A percentile compares a stretch with the other conserved stretches of the same genome.
Evolutionary conservation across 768 basidiomycete species (phyloP).

Genomic region (Zangia roseola): DNA sequence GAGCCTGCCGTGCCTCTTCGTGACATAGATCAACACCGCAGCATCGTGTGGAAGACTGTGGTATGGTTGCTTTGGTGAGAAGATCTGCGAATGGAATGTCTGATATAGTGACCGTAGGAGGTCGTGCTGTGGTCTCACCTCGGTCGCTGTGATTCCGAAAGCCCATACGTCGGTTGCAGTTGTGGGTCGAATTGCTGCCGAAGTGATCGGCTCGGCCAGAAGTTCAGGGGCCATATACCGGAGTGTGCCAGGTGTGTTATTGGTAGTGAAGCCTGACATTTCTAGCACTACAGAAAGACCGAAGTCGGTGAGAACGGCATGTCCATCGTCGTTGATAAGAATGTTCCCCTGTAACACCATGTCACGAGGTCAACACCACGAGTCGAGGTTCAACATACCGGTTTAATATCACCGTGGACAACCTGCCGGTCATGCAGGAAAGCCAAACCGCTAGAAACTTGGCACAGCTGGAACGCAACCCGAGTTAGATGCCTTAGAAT

Average conservation of each 20-base stretch:
- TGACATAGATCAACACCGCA: constrained; percentile 18
- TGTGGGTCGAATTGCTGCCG: constrained; percentile 21
- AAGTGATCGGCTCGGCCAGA: constrained; percentile 15
- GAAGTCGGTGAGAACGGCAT: constrained; percentile 39
- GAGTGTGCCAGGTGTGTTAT: constrained; percentile 33
- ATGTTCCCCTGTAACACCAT: constrained; percentile 34
- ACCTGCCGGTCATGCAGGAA: constrained; percentile 25
- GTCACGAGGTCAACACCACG: neutral
- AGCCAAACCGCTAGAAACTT: constrained; percentile 20
- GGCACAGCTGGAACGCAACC: constrained; percentile 13
- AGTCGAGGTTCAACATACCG: constrained; percentile 20
- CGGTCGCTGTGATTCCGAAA: constrained; percentile 35
- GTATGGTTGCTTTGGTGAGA: constrained; percentile 25
- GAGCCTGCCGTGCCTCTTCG: constrained; percentile 7
- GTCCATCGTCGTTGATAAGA: constrained; percentile 31
- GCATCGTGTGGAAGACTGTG: constrained; percentile 12
- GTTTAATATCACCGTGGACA: constrained; percentile 40
- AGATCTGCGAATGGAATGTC: constrained; percentile 15
- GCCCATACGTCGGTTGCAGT: constrained; percentile 36
- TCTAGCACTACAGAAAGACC: constrained; percentile 40
- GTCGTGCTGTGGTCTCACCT: constrained; percentile 20
- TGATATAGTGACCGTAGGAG: neutral
- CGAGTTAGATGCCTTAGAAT: neutral
- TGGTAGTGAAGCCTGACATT: constrained; percentile 36
- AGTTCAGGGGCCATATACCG: constrained; percentile 43